A percentile compares a stretch with the other conserved stretches of the same genome.
Conservation (phyloP, 305 asterid species). For the Andrographis paniculata region DNA sequence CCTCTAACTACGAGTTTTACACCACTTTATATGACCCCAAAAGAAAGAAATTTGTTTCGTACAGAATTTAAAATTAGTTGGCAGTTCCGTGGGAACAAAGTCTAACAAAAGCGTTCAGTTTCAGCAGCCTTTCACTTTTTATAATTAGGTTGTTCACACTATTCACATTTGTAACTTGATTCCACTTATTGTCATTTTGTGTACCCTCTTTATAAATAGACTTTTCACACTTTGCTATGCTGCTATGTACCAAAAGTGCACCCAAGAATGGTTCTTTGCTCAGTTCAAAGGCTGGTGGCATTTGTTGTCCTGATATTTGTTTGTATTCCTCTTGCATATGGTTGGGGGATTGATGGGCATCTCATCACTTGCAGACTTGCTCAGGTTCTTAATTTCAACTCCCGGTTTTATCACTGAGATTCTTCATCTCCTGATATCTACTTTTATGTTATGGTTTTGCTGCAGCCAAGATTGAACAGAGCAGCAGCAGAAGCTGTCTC, state of each 20-base stretch:
- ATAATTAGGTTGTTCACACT: not conserved
- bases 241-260: not conserved
- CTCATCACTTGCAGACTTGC: constrained; percentile 61
- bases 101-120: not conserved
- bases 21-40: too few relatives aligned
- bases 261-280: not conserved
- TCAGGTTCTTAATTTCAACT: constrained; percentile 37
- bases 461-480: constrained; percentile 53
- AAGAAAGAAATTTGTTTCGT: not conserved
- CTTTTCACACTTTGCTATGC: not conserved
- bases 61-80: not conserved
- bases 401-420: not conserved
- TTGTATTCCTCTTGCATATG: constrained; percentile 30
- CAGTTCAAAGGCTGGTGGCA: not conserved
- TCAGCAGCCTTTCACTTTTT: not conserved
- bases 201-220: not conserved
- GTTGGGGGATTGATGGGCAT: constrained; percentile 86
- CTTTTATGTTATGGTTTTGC: not conserved
- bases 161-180: not conserved
- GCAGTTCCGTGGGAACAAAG: constrained; percentile 1
- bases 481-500: constrained; percentile 71
- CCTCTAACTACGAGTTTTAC: too few relatives aligned
- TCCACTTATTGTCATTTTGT: not conserved
- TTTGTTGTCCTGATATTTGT: not conserved
- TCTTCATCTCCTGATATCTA: not conserved